Percentiles rank a stretch among this genome's conserved stretches.
Evolutionary conservation across 208 protist species (phyloP).

Genomic region (Acanthamoeba castellanii): DNA sequence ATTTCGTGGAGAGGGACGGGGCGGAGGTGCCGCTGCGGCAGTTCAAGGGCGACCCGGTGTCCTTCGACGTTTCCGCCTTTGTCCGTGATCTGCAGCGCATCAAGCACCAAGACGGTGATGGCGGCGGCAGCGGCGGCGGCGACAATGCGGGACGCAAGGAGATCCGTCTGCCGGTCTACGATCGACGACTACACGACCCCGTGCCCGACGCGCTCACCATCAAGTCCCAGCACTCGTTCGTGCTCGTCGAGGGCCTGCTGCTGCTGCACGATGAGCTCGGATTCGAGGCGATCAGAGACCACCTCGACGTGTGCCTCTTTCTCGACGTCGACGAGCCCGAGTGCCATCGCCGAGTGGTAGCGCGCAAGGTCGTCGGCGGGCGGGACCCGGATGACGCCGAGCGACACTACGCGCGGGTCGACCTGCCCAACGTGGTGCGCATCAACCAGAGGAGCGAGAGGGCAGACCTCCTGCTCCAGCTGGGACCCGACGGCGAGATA

Average conservation of each 20-base stretch:
- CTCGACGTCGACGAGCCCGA: not conserved
- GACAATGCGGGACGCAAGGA: not conserved
- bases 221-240: not conserved
- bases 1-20: not conserved
- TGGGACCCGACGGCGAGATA: not conserved
- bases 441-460: not conserved
- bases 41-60: conserved; percentile 10
- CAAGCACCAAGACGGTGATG: not conserved
- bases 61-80: not conserved
- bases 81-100: not conserved
- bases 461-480: not conserved
- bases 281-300: not conserved
- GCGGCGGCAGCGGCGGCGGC: not conserved
- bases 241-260: conserved; percentile 50
- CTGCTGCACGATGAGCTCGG: conserved; percentile 36
- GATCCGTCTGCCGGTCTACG: not conserved
- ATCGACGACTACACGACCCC: conserved; percentile 3
- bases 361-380: not conserved
- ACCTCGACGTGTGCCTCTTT: conserved; percentile 39
- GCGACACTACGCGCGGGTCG: conserved; percentile 25
- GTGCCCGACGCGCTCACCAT: not conserved
- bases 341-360: conserved; percentile 4
- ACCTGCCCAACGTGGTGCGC: not conserved
- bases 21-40: not conserved
- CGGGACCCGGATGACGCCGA: not conserved